Percentiles rank a stretch among this genome's conserved stretches.
These are phyloP conservation scores for Mycena sp. DNA, from an alignment of 1,284 basidiomycete species.

Conservation along the genomic window DNA sequence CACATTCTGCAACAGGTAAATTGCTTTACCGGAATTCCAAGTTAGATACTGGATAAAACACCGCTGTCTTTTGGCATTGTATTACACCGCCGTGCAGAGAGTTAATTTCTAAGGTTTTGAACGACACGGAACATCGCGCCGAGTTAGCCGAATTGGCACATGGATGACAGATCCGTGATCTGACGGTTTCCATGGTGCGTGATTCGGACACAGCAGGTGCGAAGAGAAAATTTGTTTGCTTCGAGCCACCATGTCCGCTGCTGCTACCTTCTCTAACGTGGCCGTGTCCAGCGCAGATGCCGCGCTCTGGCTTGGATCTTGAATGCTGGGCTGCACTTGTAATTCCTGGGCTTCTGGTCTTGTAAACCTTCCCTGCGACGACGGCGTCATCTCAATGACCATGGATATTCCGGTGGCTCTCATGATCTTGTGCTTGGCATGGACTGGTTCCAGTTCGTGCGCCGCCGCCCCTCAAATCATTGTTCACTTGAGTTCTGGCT, in stretches of 20 bases:
- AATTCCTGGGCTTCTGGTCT: slow-evolving; percentile 2
- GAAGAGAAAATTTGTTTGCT: too few relatives aligned
- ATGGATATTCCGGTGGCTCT: slow-evolving; percentile 6
- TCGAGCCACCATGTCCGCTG: too few relatives aligned
- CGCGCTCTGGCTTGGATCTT: slow-evolving; percentile 9
- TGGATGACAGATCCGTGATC: too few relatives aligned
- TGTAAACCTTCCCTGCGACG: slow-evolving; percentile 1
- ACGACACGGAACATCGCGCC: neutral
- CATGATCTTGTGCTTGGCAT: slow-evolving; percentile 4
- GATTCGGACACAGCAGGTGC: too few relatives aligned
- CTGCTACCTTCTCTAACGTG: too few relatives aligned
- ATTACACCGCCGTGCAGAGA: neutral
- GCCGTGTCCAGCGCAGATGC: too few relatives aligned
- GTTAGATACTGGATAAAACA: neutral
- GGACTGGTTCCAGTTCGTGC: slow-evolving; percentile 1
- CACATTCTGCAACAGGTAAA: too few relatives aligned
- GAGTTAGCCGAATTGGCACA: too few relatives aligned
- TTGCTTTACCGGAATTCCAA: too few relatives aligned
- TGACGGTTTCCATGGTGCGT: too few relatives aligned
- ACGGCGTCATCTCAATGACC: slow-evolving; percentile 3
- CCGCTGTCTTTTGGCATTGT: neutral
- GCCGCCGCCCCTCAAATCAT: slow-evolving; percentile 1
- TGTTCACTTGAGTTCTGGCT: neutral
- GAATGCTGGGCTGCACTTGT: slow-evolving; percentile 5
- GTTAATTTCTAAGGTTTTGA: neutral